These are phyloP conservation scores for Aspergillus melleus DNA, from an alignment of 2,329 filamentous ascomycete genomes.

Conservation along the genomic window DNA sequence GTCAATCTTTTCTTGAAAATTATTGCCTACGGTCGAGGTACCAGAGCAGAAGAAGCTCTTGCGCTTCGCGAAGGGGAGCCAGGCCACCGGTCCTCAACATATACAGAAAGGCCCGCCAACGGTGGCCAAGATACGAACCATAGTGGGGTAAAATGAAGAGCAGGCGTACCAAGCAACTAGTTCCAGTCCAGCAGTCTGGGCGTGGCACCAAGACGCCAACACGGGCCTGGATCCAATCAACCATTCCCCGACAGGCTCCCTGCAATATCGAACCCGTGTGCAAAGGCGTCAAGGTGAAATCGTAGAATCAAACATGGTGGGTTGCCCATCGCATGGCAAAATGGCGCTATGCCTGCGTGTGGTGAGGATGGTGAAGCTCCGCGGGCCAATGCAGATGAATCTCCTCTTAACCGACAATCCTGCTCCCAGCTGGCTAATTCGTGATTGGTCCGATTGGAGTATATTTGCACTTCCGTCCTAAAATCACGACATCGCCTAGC, in stretches of 20 bases:
- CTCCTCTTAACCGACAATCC: background rate
- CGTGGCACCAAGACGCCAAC: background rate
- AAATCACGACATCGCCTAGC: background rate
- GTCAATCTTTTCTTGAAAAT: background rate
- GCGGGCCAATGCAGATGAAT: background rate
- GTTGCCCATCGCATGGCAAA: background rate
- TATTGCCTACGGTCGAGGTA: background rate
- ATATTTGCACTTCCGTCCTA: background rate
- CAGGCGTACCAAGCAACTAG: background rate
- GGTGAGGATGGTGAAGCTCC: background rate
- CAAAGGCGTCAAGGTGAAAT: background rate
- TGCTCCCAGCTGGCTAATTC: background rate
- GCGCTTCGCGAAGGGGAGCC: background rate
- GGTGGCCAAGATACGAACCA: background rate
- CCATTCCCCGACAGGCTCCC: background rate
- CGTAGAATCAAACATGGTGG: background rate
- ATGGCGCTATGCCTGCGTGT: background rate
- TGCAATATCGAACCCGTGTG: background rate
- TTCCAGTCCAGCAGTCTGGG: background rate
- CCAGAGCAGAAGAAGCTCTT: background rate
- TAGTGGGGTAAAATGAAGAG: background rate
- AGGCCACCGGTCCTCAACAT: background rate
- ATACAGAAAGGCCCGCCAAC: background rate
- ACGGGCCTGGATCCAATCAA: background rate
- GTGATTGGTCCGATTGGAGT: background rate